Conservation (phyloP, 1,284 basidiomycete species). For the Boletus holoroseus region DNA sequence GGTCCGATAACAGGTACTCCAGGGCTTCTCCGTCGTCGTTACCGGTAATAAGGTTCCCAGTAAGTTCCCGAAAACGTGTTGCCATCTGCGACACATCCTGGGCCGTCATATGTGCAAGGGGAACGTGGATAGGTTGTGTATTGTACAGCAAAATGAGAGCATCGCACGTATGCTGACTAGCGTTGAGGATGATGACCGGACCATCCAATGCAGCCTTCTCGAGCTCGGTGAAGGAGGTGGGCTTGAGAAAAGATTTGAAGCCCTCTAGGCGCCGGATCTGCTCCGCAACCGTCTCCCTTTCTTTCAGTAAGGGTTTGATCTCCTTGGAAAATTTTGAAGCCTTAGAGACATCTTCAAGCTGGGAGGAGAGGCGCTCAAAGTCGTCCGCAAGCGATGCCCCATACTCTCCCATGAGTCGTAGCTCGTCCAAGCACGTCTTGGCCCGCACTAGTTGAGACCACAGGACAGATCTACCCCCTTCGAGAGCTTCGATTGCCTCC, state of each 20-base stretch:
- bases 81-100: conserved; percentile 22
- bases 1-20: conserved; percentile 21
- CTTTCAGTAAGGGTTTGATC: conserved; percentile 21
- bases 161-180: conserved; percentile 25
- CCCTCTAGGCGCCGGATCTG: conserved; percentile 28
- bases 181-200: conserved; percentile 36
- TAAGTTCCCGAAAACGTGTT: conserved; percentile 18
- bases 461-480: conserved; percentile 23
- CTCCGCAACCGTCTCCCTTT: conserved; percentile 22
- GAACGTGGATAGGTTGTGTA: conserved; percentile 16
- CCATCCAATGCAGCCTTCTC: conserved; percentile 31
- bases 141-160: conserved; percentile 25
- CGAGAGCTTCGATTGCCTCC: conserved; percentile 26
- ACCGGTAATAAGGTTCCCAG: neutral
- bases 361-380: conserved; percentile 22
- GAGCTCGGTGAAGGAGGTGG: conserved; percentile 25
- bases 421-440: conserved; percentile 24
- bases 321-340: conserved; percentile 13
- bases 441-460: conserved; percentile 27
- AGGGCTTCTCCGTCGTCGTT: conserved; percentile 7
- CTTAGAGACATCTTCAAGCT: conserved; percentile 19
- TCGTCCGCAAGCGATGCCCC: conserved; percentile 22
- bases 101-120: conserved; percentile 17
- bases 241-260: conserved; percentile 28
- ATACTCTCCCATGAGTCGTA: conserved; percentile 20